These are phyloP conservation scores for Termitomyces sp. DNA, from an alignment of 768 basidiomycete species.

Conservation along the genomic window DNA sequence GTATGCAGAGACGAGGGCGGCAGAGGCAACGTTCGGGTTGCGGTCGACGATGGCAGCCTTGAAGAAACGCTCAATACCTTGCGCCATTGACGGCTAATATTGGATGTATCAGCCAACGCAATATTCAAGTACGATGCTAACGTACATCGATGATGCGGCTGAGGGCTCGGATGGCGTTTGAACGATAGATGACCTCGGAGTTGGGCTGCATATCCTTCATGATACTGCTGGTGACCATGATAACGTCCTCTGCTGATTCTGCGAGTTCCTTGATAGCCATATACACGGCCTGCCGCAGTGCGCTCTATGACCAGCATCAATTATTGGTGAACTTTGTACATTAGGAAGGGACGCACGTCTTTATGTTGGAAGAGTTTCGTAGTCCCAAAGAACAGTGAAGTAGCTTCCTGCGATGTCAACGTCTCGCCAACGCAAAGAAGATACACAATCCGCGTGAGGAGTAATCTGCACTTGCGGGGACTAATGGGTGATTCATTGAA, in stretches of 20 bases:
- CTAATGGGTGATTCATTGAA: constrained; percentile 99
- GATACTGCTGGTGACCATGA: constrained; percentile 99
- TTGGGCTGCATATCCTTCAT: constrained; percentile 99
- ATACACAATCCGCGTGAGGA: constrained; percentile 95
- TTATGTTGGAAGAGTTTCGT: constrained; percentile 99
- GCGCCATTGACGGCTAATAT: constrained; percentile 92
- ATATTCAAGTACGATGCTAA: constrained; percentile 20
- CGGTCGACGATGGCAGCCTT: constrained; percentile 98
- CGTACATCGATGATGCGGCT: constrained; percentile 97
- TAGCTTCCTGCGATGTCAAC: constrained; percentile 94
- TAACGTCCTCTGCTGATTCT: constrained; percentile 94
- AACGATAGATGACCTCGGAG: constrained; percentile 96
- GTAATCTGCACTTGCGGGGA: constrained; percentile 93
- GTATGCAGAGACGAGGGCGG: constrained; percentile 95
- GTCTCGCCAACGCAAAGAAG: constrained; percentile 95
- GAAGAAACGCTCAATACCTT: constrained; percentile 98
- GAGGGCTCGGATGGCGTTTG: constrained; percentile 95
- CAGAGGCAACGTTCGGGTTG: constrained; percentile 92
- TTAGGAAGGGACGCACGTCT: constrained; percentile 65
- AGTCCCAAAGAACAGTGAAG: constrained; percentile 96
- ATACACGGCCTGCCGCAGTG: constrained; percentile 96
- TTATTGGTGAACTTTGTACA: background rate
- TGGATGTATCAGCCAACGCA: constrained; percentile 9
- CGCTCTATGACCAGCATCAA: constrained; percentile 54
- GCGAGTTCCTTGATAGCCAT: constrained; percentile 98